Evolutionary conservation across 129 eudicot genomes (phyloP).

Genomic region (Lonicera japonica): DNA sequence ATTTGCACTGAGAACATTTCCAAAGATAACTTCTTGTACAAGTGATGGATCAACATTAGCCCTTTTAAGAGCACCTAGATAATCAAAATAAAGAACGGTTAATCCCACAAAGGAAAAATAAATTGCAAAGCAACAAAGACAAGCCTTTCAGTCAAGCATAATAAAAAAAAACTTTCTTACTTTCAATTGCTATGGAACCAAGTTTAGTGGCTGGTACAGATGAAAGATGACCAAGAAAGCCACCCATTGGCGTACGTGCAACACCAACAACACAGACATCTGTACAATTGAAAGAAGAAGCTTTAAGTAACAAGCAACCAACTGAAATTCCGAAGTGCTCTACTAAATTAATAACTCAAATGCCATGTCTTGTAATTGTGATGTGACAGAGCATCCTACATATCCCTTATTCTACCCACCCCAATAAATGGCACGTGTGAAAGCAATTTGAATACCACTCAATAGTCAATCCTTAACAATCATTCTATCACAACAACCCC

Average conservation of each 20-base stretch:
- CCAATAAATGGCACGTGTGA: no score
- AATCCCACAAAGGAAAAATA: background rate
- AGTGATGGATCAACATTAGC: constrained; percentile 93
- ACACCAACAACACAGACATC: constrained; percentile 98
- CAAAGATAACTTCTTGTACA: constrained; percentile 87
- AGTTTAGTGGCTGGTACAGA: constrained; percentile 88
- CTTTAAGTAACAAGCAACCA: background rate
- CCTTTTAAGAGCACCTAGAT: constrained; percentile 76
- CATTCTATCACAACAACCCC: no score
- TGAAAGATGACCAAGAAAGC: constrained; percentile 86
- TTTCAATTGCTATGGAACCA: constrained; percentile 78
- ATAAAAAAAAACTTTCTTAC: constrained; percentile 29
- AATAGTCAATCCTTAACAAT: no score
- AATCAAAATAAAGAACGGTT: constrained; percentile 16
- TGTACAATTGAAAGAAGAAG: constrained; percentile 22
- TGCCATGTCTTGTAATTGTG: background rate
- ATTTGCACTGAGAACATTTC: constrained; percentile 95
- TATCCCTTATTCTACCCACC: no score
- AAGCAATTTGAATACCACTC: no score
- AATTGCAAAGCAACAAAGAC: background rate
- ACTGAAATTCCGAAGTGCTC: background rate
- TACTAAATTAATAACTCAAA: background rate
- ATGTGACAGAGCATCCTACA: background rate
- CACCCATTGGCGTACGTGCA: constrained; percentile 99
- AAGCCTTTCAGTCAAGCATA: background rate